phyloP scores from a whole-genome alignment of 2,329 filamentous ascomycete species.

The Aspergillus carbonarius region DNA sequence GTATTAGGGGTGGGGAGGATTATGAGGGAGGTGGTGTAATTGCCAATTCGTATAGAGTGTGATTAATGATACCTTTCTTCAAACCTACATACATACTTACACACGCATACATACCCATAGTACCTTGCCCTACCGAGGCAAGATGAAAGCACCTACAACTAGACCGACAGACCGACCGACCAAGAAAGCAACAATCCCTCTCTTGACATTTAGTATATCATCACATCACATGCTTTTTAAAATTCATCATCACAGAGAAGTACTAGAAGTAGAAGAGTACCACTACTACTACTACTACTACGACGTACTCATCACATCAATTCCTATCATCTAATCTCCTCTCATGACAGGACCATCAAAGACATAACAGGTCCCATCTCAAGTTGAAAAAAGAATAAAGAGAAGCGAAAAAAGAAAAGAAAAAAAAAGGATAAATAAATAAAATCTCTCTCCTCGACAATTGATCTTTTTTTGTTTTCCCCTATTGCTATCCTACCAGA shows the following conservation, averaged over 20 bases:
- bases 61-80: neutral
- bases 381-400: too few species aligned
- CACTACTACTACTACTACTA: too few species aligned
- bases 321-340: too few species aligned
- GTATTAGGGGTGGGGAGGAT: conserved; percentile 86
- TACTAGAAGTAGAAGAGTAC: too few species aligned
- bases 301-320: too few species aligned
- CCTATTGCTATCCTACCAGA: neutral
- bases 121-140: neutral
- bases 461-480: neutral
- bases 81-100: neutral
- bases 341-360: too few species aligned
- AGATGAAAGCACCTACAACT: too few species aligned
- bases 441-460: neutral
- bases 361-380: too few species aligned
- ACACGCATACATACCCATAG: neutral
- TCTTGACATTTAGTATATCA: too few species aligned
- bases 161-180: too few species aligned
- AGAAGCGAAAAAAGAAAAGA: conserved; percentile 17
- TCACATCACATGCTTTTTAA: too few species aligned
- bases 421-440: conserved; percentile 11
- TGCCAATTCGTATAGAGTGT: conserved; percentile 4
- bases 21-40: conserved; percentile 31
- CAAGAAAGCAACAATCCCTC: neutral
- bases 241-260: too few species aligned